These are phyloP conservation scores for Camellia oleifera DNA, from an alignment of 179 eudicot genomes.

Conservation along the genomic window DNA sequence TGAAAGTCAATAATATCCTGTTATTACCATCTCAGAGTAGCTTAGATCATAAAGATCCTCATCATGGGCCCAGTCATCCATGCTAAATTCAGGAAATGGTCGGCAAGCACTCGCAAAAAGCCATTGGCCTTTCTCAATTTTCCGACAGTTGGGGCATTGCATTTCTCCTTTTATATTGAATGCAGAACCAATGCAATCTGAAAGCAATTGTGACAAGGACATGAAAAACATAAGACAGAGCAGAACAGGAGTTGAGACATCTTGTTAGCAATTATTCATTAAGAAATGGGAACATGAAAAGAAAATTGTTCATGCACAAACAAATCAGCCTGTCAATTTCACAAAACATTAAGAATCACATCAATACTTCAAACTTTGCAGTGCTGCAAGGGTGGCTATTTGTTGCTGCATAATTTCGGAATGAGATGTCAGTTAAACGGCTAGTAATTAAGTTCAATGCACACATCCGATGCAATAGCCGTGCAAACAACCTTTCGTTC, in stretches of 20 bases:
- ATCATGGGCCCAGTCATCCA: conserved; percentile 89
- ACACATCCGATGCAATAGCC: too few relatives aligned
- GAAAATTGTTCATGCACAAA: background rate
- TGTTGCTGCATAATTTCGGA: too few relatives aligned
- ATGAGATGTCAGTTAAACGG: too few relatives aligned
- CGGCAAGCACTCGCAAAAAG: conserved; percentile 74
- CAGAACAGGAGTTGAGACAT: background rate
- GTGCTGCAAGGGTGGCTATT: too few relatives aligned
- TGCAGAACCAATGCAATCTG: conserved; percentile 99
- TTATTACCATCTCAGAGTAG: conserved; percentile 78
- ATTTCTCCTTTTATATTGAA: conserved; percentile 88
- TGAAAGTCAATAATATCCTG: background rate
- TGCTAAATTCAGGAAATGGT: conserved; percentile 54
- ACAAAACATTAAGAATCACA: background rate
- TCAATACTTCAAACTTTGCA: background rate
- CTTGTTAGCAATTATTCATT: background rate
- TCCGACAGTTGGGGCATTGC: conserved; percentile 99
- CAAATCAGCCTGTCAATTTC: background rate
- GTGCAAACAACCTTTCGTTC: too few relatives aligned
- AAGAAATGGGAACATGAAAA: background rate
- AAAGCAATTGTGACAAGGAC: conserved; percentile 10
- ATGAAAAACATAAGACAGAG: conserved; percentile 2
- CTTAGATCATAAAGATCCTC: conserved; percentile 85
- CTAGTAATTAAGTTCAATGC: too few relatives aligned
- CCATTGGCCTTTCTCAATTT: conserved; percentile 99